Evolutionary conservation across 306 rosid species (phyloP).

Genomic region (Arachis hypogaea): DNA sequence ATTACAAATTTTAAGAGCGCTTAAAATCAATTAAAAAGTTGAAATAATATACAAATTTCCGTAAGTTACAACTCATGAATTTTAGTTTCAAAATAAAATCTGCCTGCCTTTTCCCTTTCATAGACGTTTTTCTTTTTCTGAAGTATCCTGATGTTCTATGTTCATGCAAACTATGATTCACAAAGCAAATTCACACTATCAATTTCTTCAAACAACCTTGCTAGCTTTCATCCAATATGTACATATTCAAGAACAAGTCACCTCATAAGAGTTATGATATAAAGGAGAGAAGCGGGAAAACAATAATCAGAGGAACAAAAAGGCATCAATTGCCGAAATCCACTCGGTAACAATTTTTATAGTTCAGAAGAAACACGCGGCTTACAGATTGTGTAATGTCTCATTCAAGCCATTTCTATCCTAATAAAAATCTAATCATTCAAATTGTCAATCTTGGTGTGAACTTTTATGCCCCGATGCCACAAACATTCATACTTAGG

Average conservation of each 20-base stretch:
- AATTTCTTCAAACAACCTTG: background rate
- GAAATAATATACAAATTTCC: conserved; percentile 16
- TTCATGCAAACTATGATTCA: background rate
- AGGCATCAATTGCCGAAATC: background rate
- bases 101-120: background rate
- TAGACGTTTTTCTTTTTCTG: background rate
- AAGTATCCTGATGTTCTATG: background rate
- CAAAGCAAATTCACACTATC: background rate
- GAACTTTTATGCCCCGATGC: conserved; percentile 23
- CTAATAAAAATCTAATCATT: conserved; percentile 24
- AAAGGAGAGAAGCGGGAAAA: background rate
- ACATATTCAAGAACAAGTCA: conserved; percentile 8
- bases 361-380: conserved; percentile 10
- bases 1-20: conserved; percentile 25
- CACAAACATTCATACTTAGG: conserved; percentile 9
- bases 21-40: conserved; percentile 19
- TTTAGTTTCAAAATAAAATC: conserved; percentile 1
- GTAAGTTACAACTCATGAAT: conserved; percentile 3
- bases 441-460: conserved; percentile 14
- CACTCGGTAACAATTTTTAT: background rate
- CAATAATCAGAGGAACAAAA: conserved; percentile 11
- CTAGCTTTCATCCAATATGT: background rate
- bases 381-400: conserved; percentile 20
- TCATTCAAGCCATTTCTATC: conserved; percentile 3
- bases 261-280: background rate